Base-by-base conservation (phyloP, 495 filamentous ascomycete species). In the Evernia prunastri region DNA sequence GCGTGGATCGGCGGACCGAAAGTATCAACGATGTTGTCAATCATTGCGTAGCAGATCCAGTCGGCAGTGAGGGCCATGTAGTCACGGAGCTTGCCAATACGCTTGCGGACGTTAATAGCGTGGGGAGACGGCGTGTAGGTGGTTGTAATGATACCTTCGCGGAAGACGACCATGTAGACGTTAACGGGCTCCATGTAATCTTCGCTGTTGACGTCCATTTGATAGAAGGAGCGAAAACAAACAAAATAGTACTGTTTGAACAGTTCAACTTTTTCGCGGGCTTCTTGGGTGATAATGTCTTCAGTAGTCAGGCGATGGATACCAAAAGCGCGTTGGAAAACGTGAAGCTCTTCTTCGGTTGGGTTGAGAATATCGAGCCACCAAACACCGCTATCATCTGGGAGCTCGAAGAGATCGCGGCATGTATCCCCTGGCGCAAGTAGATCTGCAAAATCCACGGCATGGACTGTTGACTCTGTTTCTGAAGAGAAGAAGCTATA, bases 41-140 rank as follows among this genome's bases (percentile, higher is more conserved):
- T 98, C 77, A 98, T 84, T 39, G 94, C 94, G 71, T 98, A 98
- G 77, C 95, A 98, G 65, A 98, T 93, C 94, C 94, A 98, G 74
- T 98, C 94, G 67, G 90, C 91, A 63, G 89, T 93, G 42, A 98
- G 80, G 20, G 89, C 85, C 63, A 97, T 88, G 71, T 96, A 96
- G 69, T 97, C 94, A 69, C 95, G 90, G 64, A 98, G 80, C 72
- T 89, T 89, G 3, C 90, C 88, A 70, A 98, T 96, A 72, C 94
- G 84, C 80, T 90, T 90, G 59, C 95, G 86, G 53, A 97, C 94
- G 69, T 92, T 90, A 25, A 86, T 80, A 12, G 90, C 89, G 71
- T 98, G 94, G 0, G 85, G 83, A 67, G 91, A 95, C 40, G 86
- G 86, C 25, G 84, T 82, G 72, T 95, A 97, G 57, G 90, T 94